Evolutionary conservation across 306 rosid genomes (phyloP).

Genomic region (Abrus precatorius): DNA sequence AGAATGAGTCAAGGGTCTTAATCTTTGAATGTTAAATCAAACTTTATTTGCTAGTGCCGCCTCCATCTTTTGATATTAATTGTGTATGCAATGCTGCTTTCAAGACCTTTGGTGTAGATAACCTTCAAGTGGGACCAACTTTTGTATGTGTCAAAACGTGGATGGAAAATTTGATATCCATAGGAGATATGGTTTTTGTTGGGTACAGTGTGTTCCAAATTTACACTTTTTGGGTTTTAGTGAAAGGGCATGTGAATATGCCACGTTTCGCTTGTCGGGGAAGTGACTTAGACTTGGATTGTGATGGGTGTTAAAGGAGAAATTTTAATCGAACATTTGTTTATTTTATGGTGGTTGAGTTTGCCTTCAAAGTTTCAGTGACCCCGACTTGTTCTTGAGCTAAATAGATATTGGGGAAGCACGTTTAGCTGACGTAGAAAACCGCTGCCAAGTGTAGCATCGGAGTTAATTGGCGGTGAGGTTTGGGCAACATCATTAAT

Average conservation of each 20-base stretch:
- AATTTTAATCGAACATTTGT: constrained; percentile 31
- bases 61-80: constrained; percentile 61
- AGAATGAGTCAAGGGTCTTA: constrained; percentile 48
- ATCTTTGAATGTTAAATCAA: constrained; percentile 48
- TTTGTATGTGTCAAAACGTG: constrained; percentile 54
- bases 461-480: neutral
- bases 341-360: constrained; percentile 23
- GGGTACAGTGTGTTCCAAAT: constrained; percentile 48
- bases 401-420: neutral
- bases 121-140: constrained; percentile 35
- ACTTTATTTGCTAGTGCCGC: constrained; percentile 66
- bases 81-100: constrained; percentile 26
- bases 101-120: constrained; percentile 35
- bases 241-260: constrained; percentile 11
- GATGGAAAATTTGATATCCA: constrained; percentile 54
- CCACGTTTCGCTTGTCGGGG: constrained; percentile 50
- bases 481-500: neutral
- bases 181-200: constrained; percentile 61
- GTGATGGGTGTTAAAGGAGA: neutral
- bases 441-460: constrained; percentile 49
- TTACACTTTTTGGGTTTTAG: constrained; percentile 55
- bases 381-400: neutral
- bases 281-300: neutral
- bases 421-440: constrained; percentile 31
- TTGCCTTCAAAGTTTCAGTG: neutral